Evolutionary conservation across 306 rosid species (phyloP), one percentile per base, ranked within the genome.

Genomic region (Prunus campanulata): DNA sequence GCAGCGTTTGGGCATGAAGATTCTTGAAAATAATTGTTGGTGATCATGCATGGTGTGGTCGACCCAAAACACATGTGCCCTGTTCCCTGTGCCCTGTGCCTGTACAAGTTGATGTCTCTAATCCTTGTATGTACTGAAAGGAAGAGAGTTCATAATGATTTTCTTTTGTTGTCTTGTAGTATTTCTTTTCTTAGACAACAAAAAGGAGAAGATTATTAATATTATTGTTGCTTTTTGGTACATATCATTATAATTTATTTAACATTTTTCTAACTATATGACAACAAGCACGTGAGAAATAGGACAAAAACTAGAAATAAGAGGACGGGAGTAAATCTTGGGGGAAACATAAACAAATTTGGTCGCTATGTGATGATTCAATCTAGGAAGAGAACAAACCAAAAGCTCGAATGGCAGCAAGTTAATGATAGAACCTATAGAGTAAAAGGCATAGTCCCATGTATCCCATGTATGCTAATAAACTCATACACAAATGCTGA

Each of bases 1-100:
- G 69, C 68, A 60, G n/a, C 35, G 61, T 60, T 18, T 74, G 47
- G 59, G 64, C 69, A 74, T 74, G 77, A 74, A 74, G 56, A 74
- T 74, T 46, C 51, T 60, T 60, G 47, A 60, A 18, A 46, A n/a
- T 60, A 60, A 60, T 46, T 46, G 68, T 2, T 74, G 77, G 69
- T 74, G 69, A 74, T 25, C 47, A 18, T 59, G 15, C 49, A 63
- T 63, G 65, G 42, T 35, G 42, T 35, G 42, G 65, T 59, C 6
- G 3, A 59, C 12, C 65, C 65, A 22, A 59, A 59, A 24, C 15
- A 24, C n/a, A 27, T 14, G 49, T 35, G 20, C 18, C 13, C 5
- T 65, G 11, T 32, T 8, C 61, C 11, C 29, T 14, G 49, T 35
- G 20, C 18, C 13, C 5, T 65, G 11, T 32, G 16, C 62, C 11